A percentile compares a stretch with the other conserved stretches of the same genome.
These are phyloP conservation scores for Rhodosporidiobolus odoratus DNA, from an alignment of 768 basidiomycete species.

Conservation along the genomic window DNA sequence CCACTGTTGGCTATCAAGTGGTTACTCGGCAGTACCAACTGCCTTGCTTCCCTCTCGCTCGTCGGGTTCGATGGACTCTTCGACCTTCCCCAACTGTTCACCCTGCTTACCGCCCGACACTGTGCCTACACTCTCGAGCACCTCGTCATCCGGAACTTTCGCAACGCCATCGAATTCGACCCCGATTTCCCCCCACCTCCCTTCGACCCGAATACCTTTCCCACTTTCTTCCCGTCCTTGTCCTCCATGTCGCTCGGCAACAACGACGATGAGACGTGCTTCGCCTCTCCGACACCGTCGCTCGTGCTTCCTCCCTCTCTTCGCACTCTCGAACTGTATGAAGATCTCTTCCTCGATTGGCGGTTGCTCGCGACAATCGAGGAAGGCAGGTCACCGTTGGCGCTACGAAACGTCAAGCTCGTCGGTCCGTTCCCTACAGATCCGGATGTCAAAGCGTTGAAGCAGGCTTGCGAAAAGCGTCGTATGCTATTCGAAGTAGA, in stretches of 20 bases:
- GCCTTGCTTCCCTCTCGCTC: not conserved
- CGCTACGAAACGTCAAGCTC: not conserved
- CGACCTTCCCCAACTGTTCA: not conserved
- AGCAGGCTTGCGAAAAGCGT: not conserved
- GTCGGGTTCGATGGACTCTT: not conserved
- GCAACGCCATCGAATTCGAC: not conserved
- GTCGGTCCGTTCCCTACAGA: slow-evolving; percentile 12
- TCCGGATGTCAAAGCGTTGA: not conserved
- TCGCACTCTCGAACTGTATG: slow-evolving; percentile 6
- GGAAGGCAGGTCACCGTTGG: not conserved
- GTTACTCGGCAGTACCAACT: not conserved
- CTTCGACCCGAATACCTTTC: slow-evolving; percentile 14
- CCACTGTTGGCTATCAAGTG: not conserved
- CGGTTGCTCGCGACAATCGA: not conserved
- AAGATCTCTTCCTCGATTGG: slow-evolving; percentile 3
- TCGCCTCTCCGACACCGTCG: not conserved
- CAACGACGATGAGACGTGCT: slow-evolving; percentile 11
- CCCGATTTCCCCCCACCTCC: not conserved
- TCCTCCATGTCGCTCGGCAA: slow-evolving; percentile 6
- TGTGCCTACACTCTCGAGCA: not conserved
- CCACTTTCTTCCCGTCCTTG: not conserved
- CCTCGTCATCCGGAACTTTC: slow-evolving; percentile 5
- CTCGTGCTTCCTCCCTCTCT: not conserved
- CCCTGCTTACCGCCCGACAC: not conserved
- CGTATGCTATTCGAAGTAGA: not conserved